Evolutionary conservation across 352 stramenopile genomes (phyloP).

Genomic region (Phytophthora sp.): DNA sequence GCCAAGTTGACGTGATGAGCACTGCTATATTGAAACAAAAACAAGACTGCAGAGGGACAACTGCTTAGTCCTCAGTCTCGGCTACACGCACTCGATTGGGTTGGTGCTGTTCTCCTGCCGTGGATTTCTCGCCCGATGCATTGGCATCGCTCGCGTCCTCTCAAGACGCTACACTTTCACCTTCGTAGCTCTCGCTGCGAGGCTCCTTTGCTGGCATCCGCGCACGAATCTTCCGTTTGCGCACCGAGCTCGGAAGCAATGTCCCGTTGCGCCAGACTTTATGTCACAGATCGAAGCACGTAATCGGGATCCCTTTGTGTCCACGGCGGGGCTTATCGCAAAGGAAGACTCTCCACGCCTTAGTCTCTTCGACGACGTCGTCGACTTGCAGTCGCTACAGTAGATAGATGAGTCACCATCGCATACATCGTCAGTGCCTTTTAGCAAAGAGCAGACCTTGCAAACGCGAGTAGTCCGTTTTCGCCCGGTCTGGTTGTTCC

Average conservation of each 20-base stretch:
- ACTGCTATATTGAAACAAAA: too few relatives aligned
- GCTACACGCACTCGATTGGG: too few relatives aligned
- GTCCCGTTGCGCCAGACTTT: not conserved
- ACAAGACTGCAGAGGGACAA: too few relatives aligned
- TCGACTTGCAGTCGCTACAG: not conserved
- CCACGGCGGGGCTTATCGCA: not conserved
- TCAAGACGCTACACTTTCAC: too few relatives aligned
- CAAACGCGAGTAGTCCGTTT: slow-evolving; percentile 4
- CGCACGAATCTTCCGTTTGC: not conserved
- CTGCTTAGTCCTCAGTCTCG: too few relatives aligned
- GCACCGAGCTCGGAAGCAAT: not conserved
- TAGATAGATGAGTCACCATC: slow-evolving; percentile 2
- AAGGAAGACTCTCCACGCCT: not conserved
- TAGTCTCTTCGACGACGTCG: not conserved
- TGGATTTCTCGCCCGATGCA: too few relatives aligned
- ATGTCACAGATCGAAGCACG: slow-evolving; percentile 15
- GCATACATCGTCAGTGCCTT: not conserved
- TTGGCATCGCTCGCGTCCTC: too few relatives aligned
- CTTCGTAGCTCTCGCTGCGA: too few relatives aligned
- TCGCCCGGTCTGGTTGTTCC: not conserved
- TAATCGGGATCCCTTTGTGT: not conserved
- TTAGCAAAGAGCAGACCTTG: slow-evolving; percentile 15
- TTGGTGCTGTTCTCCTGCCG: too few relatives aligned
- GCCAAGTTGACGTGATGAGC: too few relatives aligned
- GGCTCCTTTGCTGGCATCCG: not conserved